Evolutionary conservation across 441 rosid genomes (phyloP), one percentile per base, ranked within the genome.

Genomic region (Capsella rubella): DNA sequence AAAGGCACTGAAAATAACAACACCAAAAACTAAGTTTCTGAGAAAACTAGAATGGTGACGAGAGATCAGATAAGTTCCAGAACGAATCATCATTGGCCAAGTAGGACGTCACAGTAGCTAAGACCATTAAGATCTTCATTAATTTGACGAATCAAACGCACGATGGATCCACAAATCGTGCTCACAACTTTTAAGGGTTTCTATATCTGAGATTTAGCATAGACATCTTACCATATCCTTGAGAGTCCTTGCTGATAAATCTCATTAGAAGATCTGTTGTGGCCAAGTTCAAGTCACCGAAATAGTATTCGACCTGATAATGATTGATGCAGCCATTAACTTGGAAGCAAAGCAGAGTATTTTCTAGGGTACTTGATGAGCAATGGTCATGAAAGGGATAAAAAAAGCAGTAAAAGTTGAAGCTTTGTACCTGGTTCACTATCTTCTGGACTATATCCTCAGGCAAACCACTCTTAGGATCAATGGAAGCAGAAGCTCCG

Each of bases 181-280:
- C 6, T 7, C 8, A 34, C 6, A 32, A 32, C 35, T 32, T 34
- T 34, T 5, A 32, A 31, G 2, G 35, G 35, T 32, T 32, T 32
- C 35, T 6, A 32, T 5, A 39, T 39, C 10, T 2, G 0, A 1
- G 47, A 63, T 52, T 21, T 31, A 64, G 60, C 74, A 68, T 6
- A 69, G 25, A 67, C 31, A 66, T 49, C 73, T 81, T 79, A 95
- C 99, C 99, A 81, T 86, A 91, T 77, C 98, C 98, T 68, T 93
- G 91, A 67, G 97, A 90, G 84, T 93, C 98, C 79, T 91, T 95
- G 84, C 76, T 83, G 53, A 91, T 95, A 79, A 87, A 95, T 82
- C 90, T 90, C 82, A 95, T 95, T 54, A 93, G 79, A 77, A 89
- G 97, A 88, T 95, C 96, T 2, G 99, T 95, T 15, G 99, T 95